Conservation (phyloP, 1,139 yeast genomes). For the Zygoascus meyerae region DNA sequence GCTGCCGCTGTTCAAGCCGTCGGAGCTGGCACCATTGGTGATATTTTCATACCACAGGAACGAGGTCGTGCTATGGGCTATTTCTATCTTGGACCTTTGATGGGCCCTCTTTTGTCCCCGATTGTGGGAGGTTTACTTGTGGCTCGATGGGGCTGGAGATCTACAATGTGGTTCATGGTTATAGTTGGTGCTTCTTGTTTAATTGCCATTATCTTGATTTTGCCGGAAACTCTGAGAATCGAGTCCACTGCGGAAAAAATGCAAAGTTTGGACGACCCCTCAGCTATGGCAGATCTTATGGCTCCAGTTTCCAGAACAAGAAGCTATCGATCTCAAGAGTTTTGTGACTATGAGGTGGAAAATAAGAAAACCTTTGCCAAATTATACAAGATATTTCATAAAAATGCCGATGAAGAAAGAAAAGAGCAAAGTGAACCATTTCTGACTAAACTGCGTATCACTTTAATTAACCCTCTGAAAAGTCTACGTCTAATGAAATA, state of each 20-base stretch:
- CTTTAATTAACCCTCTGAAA: conserved; percentile 20
- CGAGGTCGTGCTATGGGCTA: conserved; percentile 79
- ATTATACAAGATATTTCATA: not conserved
- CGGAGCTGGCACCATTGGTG: conserved; percentile 86
- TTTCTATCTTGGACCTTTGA: conserved; percentile 73
- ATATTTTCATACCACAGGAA: conserved; percentile 58
- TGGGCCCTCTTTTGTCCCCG: conserved; percentile 79
- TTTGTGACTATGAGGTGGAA: not conserved
- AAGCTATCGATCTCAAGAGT: conserved; percentile 2
- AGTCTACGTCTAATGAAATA: conserved; percentile 34
- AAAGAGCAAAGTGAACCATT: not conserved
- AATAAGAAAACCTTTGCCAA: conserved; percentile 4
- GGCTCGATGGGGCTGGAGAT: conserved; percentile 76
- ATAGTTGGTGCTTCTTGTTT: conserved; percentile 56
- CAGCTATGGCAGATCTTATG: conserved; percentile 6
- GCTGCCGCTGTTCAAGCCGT: conserved; percentile 85
- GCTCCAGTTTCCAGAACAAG: conserved; percentile 11
- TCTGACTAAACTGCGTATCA: not conserved
- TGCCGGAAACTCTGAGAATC: conserved; percentile 65
- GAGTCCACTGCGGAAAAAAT: conserved; percentile 3
- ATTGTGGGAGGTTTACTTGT: conserved; percentile 75
- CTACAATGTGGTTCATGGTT: conserved; percentile 81
- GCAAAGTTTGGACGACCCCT: conserved; percentile 1
- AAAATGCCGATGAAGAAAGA: not conserved
- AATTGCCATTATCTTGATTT: conserved; percentile 44